phyloP scores from a whole-genome alignment of 129 eudicot species.

The Tagetes patula region DNA sequence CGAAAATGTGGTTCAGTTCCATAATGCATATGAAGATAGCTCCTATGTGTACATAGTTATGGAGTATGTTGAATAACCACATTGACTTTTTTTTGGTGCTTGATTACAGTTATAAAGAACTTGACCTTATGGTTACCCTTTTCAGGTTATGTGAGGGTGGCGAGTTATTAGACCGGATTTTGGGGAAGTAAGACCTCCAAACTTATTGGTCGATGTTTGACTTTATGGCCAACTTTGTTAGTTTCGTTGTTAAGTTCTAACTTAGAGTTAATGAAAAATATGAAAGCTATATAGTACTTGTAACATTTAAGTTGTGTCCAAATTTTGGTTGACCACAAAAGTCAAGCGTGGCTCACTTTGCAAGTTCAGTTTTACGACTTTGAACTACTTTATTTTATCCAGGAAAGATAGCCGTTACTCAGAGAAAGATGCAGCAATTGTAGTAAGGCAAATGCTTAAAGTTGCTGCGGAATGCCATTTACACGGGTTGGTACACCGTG shows the following conservation, averaged over 20 bases:
- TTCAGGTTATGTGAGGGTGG: conserved; percentile 97
- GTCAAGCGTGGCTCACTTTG: not conserved
- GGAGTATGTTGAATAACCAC: conserved; percentile 67
- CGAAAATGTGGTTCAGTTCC: conserved; percentile 93
- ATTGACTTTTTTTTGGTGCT: conserved; percentile 4
- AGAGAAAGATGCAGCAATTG: conserved; percentile 94
- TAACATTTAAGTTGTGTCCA: conserved; percentile 8
- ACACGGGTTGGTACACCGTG: conserved; percentile 97
- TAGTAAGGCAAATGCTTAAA: conserved; percentile 95
- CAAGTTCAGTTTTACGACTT: conserved; percentile 5
- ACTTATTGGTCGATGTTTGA: conserved; percentile 9
- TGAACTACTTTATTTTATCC: conserved; percentile 28
- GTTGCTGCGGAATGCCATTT: conserved; percentile 99
- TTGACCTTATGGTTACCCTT: conserved; percentile 20
- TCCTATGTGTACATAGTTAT: conserved; percentile 87
- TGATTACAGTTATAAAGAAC: not conserved
- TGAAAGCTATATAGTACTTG: not conserved
- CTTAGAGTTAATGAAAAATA: not conserved
- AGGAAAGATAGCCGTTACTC: conserved; percentile 96
- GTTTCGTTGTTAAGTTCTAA: not conserved
- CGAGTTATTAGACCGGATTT: conserved; percentile 88
- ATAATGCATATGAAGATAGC: conserved; percentile 87
- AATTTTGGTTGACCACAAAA: conserved; percentile 19
- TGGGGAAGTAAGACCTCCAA: conserved; percentile 70
- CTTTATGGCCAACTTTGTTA: conserved; percentile 15